Evolutionary conservation across 768 basidiomycete species (phyloP), one percentile per base, ranked within the genome.

Genomic region (Obba rivulosa): DNA sequence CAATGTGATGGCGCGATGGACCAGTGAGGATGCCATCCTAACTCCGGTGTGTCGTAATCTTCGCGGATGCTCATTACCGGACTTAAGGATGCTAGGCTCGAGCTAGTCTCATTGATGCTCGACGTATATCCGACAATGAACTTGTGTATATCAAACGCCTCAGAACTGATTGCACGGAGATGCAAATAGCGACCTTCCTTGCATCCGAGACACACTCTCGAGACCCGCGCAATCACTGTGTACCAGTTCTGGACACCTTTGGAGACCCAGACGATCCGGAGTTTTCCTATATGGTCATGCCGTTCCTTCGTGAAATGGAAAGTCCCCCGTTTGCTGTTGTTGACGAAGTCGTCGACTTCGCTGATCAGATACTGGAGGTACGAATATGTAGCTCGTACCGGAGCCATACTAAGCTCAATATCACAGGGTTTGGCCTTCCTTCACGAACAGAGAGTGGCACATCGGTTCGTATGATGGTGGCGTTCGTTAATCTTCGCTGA

Each of bases 201-300:
- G 5, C 42, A 41, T 20, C 36, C 36, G 3, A 37, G 14, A 3
- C 28, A 9, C 14, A 16, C 14, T 8, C 23, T 50, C 23, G 14
- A 41, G 52, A 59, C 31, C 50, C 62, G 0, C 22, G 18, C 9
- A 63, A 63, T 34, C 61, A 64, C 43, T 63, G 52, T 17, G 55
- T 60, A 3, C 55, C 60, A 0, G 22, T 64, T 2, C 48, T 61
- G 24, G 61, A 61, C 16, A 9, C 40, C 3, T 41, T 62, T 5
- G 21, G 20, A 7, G 58, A 59, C 37, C 44, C 50, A 7, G 49
- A 46, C 3, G 43, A 54, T 11, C 31, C 37, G 2, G 21, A 20
- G 18, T n/a, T 31, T 20, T 40, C 37, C 11, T 53, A 45, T 20
- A 47, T 61, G 13, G 57, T 63, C 9, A 61, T 57, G 57, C 57